These are phyloP conservation scores for Boletus albobrunnescens DNA, from an alignment of 1,284 basidiomycete genomes.

Conservation along the genomic window DNA sequence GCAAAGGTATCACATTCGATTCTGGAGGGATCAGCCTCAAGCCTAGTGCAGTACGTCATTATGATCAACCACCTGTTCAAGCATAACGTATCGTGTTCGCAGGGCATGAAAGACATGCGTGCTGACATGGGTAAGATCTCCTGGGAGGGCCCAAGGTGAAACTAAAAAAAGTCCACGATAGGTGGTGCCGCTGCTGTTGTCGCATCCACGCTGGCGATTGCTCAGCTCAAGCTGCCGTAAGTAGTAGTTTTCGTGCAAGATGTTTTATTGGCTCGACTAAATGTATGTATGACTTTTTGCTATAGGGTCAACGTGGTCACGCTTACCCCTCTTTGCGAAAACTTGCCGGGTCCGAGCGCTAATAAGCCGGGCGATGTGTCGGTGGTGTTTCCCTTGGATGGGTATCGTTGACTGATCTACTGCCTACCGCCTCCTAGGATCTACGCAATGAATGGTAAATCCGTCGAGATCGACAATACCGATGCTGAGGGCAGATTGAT, in stretches of 20 bases:
- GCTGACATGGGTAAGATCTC: constrained; percentile 69
- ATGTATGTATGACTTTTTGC: neutral
- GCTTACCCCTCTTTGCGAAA: constrained; percentile 78
- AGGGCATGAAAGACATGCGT: constrained; percentile 80
- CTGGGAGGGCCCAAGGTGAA: neutral
- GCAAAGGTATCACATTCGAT: constrained; percentile 89
- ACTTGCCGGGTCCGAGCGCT: constrained; percentile 81
- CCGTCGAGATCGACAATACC: constrained; percentile 85
- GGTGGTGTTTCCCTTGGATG: constrained; percentile 19
- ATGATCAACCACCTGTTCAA: constrained; percentile 7
- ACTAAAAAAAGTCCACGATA: constrained; percentile 18
- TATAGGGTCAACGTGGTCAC: constrained; percentile 71
- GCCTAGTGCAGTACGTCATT: constrained; percentile 57
- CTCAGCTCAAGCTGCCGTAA: constrained; percentile 74
- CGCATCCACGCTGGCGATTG: constrained; percentile 71
- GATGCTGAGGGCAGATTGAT: constrained; percentile 85
- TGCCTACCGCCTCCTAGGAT: constrained; percentile 44
- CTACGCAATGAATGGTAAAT: constrained; percentile 86
- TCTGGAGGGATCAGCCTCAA: constrained; percentile 89
- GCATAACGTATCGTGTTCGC: neutral
- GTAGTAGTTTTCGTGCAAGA: constrained; percentile 28
- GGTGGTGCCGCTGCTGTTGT: constrained; percentile 80
- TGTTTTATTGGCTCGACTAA: neutral
- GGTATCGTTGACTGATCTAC: neutral
- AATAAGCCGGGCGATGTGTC: constrained; percentile 86